Evolutionary conservation across 2,329 filamentous ascomycete species (phyloP), one percentile per base, ranked within the genome.

Genomic region (Colletotrichum simmondsii): DNA sequence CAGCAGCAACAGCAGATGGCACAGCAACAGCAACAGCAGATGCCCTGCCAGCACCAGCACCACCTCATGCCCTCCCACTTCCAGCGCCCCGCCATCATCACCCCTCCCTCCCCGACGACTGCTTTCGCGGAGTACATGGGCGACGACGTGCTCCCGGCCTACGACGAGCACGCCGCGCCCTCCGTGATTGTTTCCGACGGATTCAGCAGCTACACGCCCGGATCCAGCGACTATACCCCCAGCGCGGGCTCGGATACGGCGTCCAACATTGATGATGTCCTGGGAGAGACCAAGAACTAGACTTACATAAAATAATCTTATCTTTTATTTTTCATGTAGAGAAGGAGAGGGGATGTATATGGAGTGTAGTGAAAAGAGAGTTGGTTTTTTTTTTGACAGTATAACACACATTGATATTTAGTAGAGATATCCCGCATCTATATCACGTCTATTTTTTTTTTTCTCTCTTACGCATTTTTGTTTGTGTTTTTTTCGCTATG

Each of bases 81-180:
- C 46, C 42, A 71, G 74, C 57, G 76, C 46, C n/a, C 24, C 19
- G 12, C n/a, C 14, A 52, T 32, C 49, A 37, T 32, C 32, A 14
- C 49, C 2, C 77, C 78, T 3, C 78, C 77, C 11, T 78, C 77
- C 66, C 78, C 79, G 10, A 77, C 77, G 35, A 78, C 80, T 22
- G 76, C 77, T 71, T 73, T 75, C 54, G 68, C 79, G n/a, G 69
- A 75, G 28, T 78, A 79, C 76, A 56, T 81, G 79, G 73, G 78
- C n/a, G 78, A 80, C 46, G 80, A 81, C 42, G 85, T 78, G 42
- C 80, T 86, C 7, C 86, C 86, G 0, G 80, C 85, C 0, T 87
- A 87, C 75, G 82, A 85, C 28, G 79, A 79, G 61, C 66, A 76
- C 19, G 46, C 75, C 73, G 37, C 75, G 80, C 57, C 81, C 81